Conservation (phyloP, 169 alveolate species). For the Cryptosporidium ryanae region DNA sequence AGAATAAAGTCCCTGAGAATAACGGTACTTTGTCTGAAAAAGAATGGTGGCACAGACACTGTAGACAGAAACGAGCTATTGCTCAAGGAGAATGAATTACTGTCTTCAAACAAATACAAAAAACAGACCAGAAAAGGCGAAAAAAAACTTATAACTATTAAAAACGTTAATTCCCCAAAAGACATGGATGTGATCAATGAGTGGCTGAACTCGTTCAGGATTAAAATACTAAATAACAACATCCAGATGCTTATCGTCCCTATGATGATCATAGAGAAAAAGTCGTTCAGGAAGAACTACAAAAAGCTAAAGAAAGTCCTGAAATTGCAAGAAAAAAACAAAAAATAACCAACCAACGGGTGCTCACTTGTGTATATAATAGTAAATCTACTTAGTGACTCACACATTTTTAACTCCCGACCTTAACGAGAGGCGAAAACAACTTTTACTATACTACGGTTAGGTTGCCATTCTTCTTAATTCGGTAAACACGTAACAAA, state of each 20-base stretch:
- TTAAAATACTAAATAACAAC: constrained; percentile 42
- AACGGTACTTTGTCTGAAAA: constrained; percentile 45
- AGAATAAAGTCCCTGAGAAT: constrained; percentile 19
- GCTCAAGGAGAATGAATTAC: constrained; percentile 23
- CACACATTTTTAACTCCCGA: neutral
- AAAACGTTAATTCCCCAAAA: constrained; percentile 61
- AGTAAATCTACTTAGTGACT: neutral
- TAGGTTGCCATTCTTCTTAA: too few species aligned
- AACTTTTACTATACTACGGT: neutral
- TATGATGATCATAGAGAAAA: constrained; percentile 43
- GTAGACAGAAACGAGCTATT: constrained; percentile 34
- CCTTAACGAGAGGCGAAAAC: neutral
- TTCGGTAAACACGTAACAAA: too few species aligned
- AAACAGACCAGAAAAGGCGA: constrained; percentile 28
- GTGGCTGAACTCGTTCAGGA: constrained; percentile 44
- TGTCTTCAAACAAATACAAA: constrained; percentile 4
- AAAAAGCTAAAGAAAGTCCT: constrained; percentile 43
- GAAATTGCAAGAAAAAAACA: constrained; percentile 39
- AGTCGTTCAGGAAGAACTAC: constrained; percentile 51
- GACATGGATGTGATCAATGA: constrained; percentile 62
- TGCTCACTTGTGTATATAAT: neutral
- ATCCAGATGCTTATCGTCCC: constrained; percentile 61
- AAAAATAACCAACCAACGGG: constrained; percentile 8
- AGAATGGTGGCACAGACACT: constrained; percentile 37
- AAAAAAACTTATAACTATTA: constrained; percentile 38